Evolutionary conservation across 345 rosid genomes (phyloP), one percentile per base, ranked within the genome.

Genomic region (Microthlaspi erraticum): DNA sequence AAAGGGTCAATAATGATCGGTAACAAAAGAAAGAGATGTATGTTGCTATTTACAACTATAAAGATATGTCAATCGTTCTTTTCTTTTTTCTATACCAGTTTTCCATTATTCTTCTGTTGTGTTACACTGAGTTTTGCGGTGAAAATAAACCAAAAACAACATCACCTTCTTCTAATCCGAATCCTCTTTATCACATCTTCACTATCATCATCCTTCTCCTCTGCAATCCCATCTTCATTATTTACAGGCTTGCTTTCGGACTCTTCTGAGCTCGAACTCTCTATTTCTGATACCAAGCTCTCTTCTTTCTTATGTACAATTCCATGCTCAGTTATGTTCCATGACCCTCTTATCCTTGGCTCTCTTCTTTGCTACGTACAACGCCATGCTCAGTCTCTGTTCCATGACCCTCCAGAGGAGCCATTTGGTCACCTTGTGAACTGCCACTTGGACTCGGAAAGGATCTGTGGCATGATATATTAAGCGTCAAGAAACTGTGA

Each of bases 201-300:
- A 74, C 74, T 82, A 77, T 68, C 82, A n/a, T n/a, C n/a, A 72
- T 72, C 81, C 81, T 83, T 84, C 82, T 73, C 66, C 71, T 74
- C 79, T 72, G 41, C 79, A 78, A 79, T 78, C 73, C 79, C 80
- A 29, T 74, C 74, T 70, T 79, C 68, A 20, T 51, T 84, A 82
- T 88, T 77, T 86, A 88, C 89, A 86, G 74, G 64, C 82, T 72
- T 80, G 71, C 75, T 83, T 53, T 78, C 84, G 62, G 67, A 44
- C 53, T 66, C 87, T 78, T 83, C 90, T 72, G 63, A 68, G 37
- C 69, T 71, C 58, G 42, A 78, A 80, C 81, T 81, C 70, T 81
- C 88, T 62, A 68, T 83, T 76, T 77, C 76, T 44, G 41, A 55
- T 45, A 51, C 26, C 58, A 8, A 1, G 34, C 64, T n/a, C 36